Percentiles rank a stretch among this genome's conserved stretches.
These are phyloP conservation scores for Speleostelium caveatum DNA, from an alignment of 78 protist species.

Conservation along the genomic window DNA sequence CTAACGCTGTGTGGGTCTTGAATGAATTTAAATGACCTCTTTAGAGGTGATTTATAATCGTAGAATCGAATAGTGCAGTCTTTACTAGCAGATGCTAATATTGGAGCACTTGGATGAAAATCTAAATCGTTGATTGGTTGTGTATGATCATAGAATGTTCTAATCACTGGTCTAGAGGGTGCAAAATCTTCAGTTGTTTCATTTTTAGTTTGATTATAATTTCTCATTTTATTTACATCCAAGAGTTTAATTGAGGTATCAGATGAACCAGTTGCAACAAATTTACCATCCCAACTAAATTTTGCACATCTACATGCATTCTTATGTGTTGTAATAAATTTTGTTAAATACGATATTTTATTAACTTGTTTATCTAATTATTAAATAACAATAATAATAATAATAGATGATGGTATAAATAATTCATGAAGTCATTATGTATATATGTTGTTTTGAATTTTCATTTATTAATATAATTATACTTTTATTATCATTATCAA, in stretches of 20 bases:
- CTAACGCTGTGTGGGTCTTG: slow-evolving; percentile 83
- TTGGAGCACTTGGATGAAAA: slow-evolving; percentile 81
- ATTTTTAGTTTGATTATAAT: slow-evolving; percentile 67
- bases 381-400: background rate
- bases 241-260: slow-evolving; percentile 84
- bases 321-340: slow-evolving; percentile 87
- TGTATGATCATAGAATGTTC: slow-evolving; percentile 87
- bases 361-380: background rate
- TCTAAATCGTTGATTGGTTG: slow-evolving; percentile 81
- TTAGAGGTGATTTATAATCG: slow-evolving; percentile 73
- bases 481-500: slow-evolving; percentile 10
- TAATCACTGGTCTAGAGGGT: slow-evolving; percentile 75
- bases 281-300: slow-evolving; percentile 83
- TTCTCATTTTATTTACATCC: slow-evolving; percentile 79
- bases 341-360: slow-evolving; percentile 49
- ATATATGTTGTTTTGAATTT: too few species aligned
- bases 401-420: background rate
- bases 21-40: slow-evolving; percentile 73
- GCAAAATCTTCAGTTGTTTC: slow-evolving; percentile 80
- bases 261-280: slow-evolving; percentile 86
- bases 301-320: slow-evolving; percentile 85
- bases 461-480: background rate
- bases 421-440: background rate
- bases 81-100: slow-evolving; percentile 54
- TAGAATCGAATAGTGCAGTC: slow-evolving; percentile 84